Evolutionary conservation across 495 filamentous ascomycete species (phyloP).

Genomic region (Talaromyces liani): DNA sequence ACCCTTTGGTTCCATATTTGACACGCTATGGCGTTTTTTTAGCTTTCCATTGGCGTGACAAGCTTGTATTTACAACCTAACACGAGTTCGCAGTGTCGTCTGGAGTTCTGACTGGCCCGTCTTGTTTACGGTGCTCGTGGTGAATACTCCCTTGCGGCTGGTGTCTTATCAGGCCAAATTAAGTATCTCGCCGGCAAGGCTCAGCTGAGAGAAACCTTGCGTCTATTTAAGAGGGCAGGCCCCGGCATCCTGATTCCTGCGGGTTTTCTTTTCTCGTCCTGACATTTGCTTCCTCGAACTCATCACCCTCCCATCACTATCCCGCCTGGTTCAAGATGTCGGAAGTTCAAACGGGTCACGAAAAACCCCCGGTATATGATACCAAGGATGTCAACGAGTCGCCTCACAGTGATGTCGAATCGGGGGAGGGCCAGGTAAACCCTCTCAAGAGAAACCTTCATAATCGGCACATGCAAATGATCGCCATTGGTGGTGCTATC

Average conservation of each 20-base stretch:
- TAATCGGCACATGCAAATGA: conserved; percentile 66
- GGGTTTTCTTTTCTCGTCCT: neutral
- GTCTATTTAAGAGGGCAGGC: neutral
- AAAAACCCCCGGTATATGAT: neutral
- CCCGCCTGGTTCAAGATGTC: conserved; percentile 5
- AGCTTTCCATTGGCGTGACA: neutral
- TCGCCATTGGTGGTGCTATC: conserved; percentile 57
- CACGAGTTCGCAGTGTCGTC: neutral
- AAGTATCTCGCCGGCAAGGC: neutral
- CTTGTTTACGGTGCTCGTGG: neutral
- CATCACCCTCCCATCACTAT: neutral
- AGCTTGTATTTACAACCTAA: neutral
- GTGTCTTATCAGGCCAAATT: neutral
- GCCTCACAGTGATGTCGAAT: conserved; percentile 8
- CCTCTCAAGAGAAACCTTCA: conserved; percentile 35
- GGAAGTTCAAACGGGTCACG: neutral
- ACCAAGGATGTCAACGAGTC: neutral
- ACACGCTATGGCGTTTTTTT: neutral
- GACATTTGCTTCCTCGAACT: neutral
- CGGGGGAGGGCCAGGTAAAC: neutral
- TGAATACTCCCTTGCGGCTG: conserved; percentile 2
- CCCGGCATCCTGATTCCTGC: neutral
- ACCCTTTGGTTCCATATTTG: neutral
- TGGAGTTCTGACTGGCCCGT: neutral
- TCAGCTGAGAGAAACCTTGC: neutral